Evolutionary conservation across 2,329 filamentous ascomycete genomes (phyloP).

Genomic region (Botrytis cinerea): DNA sequence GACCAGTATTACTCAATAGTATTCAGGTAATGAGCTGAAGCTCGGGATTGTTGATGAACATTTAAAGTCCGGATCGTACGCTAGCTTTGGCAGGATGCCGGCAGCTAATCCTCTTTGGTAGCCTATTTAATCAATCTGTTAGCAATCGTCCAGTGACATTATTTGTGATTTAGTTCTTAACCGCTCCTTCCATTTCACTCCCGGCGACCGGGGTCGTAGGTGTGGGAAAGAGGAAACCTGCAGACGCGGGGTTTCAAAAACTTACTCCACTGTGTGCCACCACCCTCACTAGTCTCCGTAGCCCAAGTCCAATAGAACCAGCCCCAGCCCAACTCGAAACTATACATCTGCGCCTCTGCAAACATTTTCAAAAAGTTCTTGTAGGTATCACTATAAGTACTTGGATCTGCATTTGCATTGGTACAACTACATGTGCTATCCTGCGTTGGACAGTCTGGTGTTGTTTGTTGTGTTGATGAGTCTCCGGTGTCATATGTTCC

Average conservation of each 20-base stretch:
- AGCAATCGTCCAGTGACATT: not conserved
- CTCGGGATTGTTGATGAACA: slow-evolving; percentile 59
- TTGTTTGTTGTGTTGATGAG: slow-evolving; percentile 54
- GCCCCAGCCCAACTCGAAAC: slow-evolving; percentile 89
- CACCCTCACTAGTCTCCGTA: slow-evolving; percentile 66
- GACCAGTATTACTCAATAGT: slow-evolving; percentile 43
- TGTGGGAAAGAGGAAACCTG: slow-evolving; percentile 62
- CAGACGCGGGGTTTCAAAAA: not conserved
- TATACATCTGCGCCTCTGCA: slow-evolving; percentile 93
- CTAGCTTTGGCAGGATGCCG: slow-evolving; percentile 76
- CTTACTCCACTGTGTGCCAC: slow-evolving; percentile 73
- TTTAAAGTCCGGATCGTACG: slow-evolving; percentile 69
- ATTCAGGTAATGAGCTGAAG: slow-evolving; percentile 56
- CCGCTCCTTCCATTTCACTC: not conserved
- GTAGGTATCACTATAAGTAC: slow-evolving; percentile 69
- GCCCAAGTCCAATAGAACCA: slow-evolving; percentile 99
- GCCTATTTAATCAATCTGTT: slow-evolving; percentile 4
- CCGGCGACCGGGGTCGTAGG: slow-evolving; percentile 53
- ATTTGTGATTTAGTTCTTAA: not conserved
- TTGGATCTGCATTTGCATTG: slow-evolving; percentile 72
- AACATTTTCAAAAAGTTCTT: slow-evolving; percentile 86
- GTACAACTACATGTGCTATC: slow-evolving; percentile 70
- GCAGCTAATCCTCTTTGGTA: slow-evolving; percentile 24
- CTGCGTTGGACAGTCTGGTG: slow-evolving; percentile 73
- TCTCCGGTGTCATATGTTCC: slow-evolving; percentile 77